A percentile compares a stretch with the other conserved stretches of the same genome.
These are phyloP conservation scores for Cladosporium austrohemisphaericum DNA, from an alignment of 2,329 filamentous ascomycete species.

Conservation along the genomic window DNA sequence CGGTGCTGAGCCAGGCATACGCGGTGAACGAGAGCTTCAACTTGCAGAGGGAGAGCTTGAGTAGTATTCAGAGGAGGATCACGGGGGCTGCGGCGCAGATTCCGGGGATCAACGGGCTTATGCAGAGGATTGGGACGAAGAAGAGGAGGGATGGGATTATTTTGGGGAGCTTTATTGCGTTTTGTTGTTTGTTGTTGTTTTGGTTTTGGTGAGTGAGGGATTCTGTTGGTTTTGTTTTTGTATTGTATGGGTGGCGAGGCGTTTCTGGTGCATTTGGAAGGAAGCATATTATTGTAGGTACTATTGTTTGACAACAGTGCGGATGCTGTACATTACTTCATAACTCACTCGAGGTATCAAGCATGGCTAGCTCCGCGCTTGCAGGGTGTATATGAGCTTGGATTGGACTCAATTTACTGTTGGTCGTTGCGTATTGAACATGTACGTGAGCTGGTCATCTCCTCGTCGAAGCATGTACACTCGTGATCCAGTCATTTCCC, in stretches of 20 bases:
- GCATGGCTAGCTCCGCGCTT: no score
- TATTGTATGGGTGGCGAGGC: slow-evolving; percentile 7
- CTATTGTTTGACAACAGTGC: neutral
- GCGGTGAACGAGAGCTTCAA: slow-evolving; percentile 91
- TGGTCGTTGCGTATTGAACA: neutral
- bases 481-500: neutral
- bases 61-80: slow-evolving; percentile 86
- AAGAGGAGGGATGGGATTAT: slow-evolving; percentile 94
- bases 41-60: slow-evolving; percentile 79
- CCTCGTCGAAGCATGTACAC: no score
- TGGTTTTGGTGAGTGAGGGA: slow-evolving; percentile 60
- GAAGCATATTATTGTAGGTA: neutral
- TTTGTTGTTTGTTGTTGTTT: slow-evolving; percentile 84
- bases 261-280: slow-evolving; percentile 1
- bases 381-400: no score
- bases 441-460: neutral
- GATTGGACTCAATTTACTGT: no score
- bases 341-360: no score
- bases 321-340: neutral
- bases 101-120: slow-evolving; percentile 87
- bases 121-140: slow-evolving; percentile 87
- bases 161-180: slow-evolving; percentile 82
- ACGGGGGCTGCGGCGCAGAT: slow-evolving; percentile 85
- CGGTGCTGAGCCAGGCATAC: slow-evolving; percentile 90
- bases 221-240: neutral